A percentile compares a stretch with the other conserved stretches of the same genome.
Conservation (phyloP, 805 yeast species). For the Hanseniaspora valbyensis region DNA sequence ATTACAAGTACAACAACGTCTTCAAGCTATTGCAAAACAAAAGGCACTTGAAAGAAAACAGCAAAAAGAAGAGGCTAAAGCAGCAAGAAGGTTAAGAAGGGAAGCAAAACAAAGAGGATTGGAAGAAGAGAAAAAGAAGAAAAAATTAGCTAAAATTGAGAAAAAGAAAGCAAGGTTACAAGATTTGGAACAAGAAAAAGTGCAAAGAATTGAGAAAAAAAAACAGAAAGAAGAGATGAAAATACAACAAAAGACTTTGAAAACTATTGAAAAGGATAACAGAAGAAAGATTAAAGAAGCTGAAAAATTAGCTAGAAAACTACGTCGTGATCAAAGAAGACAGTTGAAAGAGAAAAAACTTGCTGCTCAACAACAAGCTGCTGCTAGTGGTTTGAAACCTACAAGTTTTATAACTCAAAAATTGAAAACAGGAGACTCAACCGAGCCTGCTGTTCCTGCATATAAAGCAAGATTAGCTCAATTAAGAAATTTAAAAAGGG, state of each 20-base stretch:
- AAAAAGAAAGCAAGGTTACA: background rate
- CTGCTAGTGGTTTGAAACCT: background rate
- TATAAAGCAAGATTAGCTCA: background rate
- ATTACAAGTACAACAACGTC: slow-evolving; percentile 1
- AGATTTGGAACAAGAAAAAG: background rate
- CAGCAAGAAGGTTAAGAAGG: background rate
- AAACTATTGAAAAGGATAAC: slow-evolving; percentile 9
- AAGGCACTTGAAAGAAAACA: background rate
- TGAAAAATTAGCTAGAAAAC: background rate
- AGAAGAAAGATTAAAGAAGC: background rate
- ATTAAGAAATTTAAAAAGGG: background rate
- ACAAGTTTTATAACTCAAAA: background rate
- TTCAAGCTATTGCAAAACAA: slow-evolving; percentile 1
- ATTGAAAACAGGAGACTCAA: background rate
- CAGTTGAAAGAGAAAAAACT: background rate
- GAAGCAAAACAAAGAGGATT: background rate
- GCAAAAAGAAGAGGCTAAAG: slow-evolving; percentile 5
- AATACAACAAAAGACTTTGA: slow-evolving; percentile 1
- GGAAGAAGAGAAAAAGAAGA: slow-evolving; percentile 2
- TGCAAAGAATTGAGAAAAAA: background rate
- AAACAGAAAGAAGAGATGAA: background rate
- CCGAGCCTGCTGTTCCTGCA: background rate
- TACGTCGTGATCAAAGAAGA: background rate
- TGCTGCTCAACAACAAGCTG: background rate
- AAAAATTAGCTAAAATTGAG: slow-evolving; percentile 1